Conservation (phyloP, 2,329 filamentous ascomycete species). For the Pseudocercospora musae region DNA sequence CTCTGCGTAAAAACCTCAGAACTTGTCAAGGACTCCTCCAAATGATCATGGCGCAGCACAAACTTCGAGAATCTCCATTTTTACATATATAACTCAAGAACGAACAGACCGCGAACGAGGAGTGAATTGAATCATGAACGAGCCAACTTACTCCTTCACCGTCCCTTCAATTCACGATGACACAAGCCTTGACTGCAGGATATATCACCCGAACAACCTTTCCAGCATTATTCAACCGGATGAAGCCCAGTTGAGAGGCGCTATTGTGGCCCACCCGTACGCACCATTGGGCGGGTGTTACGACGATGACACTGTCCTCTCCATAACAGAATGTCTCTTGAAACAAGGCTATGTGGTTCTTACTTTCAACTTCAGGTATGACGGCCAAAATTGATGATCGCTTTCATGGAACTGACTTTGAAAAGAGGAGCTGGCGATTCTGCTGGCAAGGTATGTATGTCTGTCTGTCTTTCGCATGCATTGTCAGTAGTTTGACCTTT, state of each 20-base stretch:
- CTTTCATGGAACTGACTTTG: not conserved
- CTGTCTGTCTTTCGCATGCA: no score
- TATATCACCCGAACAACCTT: conserved; percentile 60
- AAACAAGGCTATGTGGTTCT: conserved; percentile 69
- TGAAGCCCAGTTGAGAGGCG: conserved; percentile 38
- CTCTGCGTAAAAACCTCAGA: not conserved
- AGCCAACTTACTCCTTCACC: conserved; percentile 53
- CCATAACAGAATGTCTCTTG: conserved; percentile 62
- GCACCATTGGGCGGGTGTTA: conserved; percentile 80
- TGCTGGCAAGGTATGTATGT: not conserved
- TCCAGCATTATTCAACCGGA: not conserved
- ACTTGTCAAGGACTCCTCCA: not conserved
- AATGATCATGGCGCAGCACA: not conserved
- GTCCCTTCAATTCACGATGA: conserved; percentile 84
- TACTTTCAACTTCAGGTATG: conserved; percentile 88
- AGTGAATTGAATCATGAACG: conserved; percentile 4
- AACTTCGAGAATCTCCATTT: not conserved
- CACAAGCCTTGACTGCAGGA: conserved; percentile 70
- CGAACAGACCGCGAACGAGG: not conserved
- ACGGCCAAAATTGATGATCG: not conserved
- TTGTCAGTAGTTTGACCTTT: no score
- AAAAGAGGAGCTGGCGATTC: not conserved
- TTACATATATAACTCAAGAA: not conserved
- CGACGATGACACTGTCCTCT: conserved; percentile 76
- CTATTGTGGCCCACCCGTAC: conserved; percentile 85